Evolutionary conservation across 257 asterid genomes (phyloP).

Genomic region (Solanum corneliomulleri): DNA sequence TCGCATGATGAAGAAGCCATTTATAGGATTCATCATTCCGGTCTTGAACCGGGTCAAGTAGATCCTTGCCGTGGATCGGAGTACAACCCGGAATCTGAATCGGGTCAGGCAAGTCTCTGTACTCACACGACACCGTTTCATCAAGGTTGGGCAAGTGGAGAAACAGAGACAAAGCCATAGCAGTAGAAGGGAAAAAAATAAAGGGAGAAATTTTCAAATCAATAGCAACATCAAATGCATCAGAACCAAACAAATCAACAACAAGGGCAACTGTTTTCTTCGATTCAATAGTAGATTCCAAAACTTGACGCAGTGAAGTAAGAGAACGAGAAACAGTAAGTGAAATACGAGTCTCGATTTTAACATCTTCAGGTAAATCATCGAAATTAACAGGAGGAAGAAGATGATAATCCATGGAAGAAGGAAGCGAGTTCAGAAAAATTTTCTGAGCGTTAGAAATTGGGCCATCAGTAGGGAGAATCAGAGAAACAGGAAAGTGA

Average conservation of each 20-base stretch:
- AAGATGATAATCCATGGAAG: constrained; percentile 18
- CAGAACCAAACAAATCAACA: constrained; percentile 71
- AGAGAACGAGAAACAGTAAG: constrained; percentile 56
- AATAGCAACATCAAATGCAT: constrained; percentile 44
- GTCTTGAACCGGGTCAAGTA: constrained; percentile 59
- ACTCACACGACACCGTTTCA: constrained; percentile 28
- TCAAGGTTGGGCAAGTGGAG: constrained; percentile 45
- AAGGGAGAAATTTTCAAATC: constrained; percentile 33
- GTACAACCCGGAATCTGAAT: constrained; percentile 50
- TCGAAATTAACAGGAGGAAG: constrained; percentile 42
- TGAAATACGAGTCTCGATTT: constrained; percentile 44
- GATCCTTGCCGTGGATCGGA: constrained; percentile 46
- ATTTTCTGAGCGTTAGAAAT: constrained; percentile 29
- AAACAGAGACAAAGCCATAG: constrained; percentile 40
- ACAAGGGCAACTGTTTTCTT: constrained; percentile 36
- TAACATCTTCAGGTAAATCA: constrained; percentile 31
- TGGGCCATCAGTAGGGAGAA: constrained; percentile 50
- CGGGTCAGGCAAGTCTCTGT: constrained; percentile 36
- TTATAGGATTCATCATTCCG: constrained; percentile 46
- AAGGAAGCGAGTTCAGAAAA: constrained; percentile 46
- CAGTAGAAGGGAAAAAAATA: constrained; percentile 52
- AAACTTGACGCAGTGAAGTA: constrained; percentile 20
- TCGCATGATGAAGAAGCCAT: constrained; percentile 35
- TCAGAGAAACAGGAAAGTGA: constrained; percentile 36
- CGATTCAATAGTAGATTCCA: constrained; percentile 4